phyloP scores from a whole-genome alignment of 2,329 filamentous ascomycete species.

The Aspergillus hiratsukae region DNA sequence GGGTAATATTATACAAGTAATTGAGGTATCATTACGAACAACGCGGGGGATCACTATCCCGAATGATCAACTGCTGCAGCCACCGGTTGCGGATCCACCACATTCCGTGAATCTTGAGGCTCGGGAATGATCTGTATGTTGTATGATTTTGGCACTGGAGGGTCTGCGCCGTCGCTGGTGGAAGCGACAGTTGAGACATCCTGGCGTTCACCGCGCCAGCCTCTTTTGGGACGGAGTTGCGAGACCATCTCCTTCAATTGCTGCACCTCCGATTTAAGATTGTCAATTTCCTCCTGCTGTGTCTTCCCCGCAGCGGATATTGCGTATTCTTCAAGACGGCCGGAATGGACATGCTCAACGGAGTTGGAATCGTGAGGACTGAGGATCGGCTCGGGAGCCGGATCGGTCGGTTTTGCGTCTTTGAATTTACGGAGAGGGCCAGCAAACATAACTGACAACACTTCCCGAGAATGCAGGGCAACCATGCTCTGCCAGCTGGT shows the following conservation, averaged over 20 bases:
- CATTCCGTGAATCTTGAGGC: background rate
- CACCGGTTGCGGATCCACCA: background rate
- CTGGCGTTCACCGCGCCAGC: background rate
- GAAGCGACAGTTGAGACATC: background rate
- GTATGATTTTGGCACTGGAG: background rate
- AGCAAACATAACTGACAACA: conserved; percentile 20
- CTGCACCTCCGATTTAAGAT: conserved; percentile 26
- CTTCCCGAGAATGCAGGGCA: conserved; percentile 21
- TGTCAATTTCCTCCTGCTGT: conserved; percentile 21
- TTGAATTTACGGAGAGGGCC: conserved; percentile 5
- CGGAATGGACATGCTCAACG: background rate
- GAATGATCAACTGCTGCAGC: background rate
- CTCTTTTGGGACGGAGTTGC: conserved; percentile 1
- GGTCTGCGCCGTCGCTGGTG: background rate
- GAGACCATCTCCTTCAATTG: conserved; percentile 28
- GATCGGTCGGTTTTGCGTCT: background rate
- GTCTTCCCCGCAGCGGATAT: background rate
- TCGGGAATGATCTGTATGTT: background rate
- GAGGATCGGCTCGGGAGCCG: background rate
- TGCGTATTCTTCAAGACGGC: background rate
- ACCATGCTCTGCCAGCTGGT: conserved; percentile 18
- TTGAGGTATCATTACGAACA: background rate
- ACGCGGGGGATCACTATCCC: background rate
- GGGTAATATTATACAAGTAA: background rate
- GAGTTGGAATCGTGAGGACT: background rate